A percentile compares a stretch with the other conserved stretches of the same genome.
These are phyloP conservation scores for Neurospora discreta DNA, from an alignment of 495 filamentous ascomycete genomes.

Conservation along the genomic window DNA sequence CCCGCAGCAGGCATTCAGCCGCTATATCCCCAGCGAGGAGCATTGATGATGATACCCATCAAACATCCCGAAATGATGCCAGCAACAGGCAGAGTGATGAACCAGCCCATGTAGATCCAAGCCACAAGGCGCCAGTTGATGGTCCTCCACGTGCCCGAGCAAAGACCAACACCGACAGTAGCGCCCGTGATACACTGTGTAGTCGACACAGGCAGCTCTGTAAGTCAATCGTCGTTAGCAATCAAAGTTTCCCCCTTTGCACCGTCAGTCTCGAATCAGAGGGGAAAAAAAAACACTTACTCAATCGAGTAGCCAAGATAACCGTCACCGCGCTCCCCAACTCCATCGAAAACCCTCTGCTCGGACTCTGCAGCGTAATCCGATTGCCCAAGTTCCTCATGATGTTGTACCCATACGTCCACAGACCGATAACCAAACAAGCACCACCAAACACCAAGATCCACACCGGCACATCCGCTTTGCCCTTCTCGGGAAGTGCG, in stretches of 20 bases:
- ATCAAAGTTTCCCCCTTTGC: not conserved
- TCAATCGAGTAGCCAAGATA: slow-evolving; percentile 50
- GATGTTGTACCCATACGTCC: slow-evolving; percentile 64
- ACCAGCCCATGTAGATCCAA: slow-evolving; percentile 47
- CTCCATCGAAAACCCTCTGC: slow-evolving; percentile 58
- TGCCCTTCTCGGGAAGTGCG: slow-evolving; percentile 34
- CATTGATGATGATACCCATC: slow-evolving; percentile 48
- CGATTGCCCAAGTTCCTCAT: slow-evolving; percentile 59
- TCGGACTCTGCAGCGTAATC: slow-evolving; percentile 58
- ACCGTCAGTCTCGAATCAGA: not conserved
- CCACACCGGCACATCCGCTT: slow-evolving; percentile 54
- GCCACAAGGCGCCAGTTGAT: slow-evolving; percentile 51
- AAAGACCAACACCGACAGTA: slow-evolving; percentile 51
- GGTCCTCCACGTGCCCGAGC: slow-evolving; percentile 42
- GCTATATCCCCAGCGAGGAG: slow-evolving; percentile 26
- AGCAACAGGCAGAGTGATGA: slow-evolving; percentile 45
- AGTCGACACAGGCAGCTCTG: slow-evolving; percentile 45
- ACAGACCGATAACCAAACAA: slow-evolving; percentile 49
- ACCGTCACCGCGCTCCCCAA: slow-evolving; percentile 59
- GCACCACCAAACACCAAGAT: slow-evolving; percentile 48
- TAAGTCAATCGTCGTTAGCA: not conserved
- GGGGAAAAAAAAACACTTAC: slow-evolving; percentile 7
- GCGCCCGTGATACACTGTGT: slow-evolving; percentile 53
- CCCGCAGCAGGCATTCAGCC: not conserved
- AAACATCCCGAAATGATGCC: slow-evolving; percentile 45